phyloP scores from a whole-genome alignment of 2,329 filamentous ascomycete genomes.

The Dothistroma septosporum region DNA sequence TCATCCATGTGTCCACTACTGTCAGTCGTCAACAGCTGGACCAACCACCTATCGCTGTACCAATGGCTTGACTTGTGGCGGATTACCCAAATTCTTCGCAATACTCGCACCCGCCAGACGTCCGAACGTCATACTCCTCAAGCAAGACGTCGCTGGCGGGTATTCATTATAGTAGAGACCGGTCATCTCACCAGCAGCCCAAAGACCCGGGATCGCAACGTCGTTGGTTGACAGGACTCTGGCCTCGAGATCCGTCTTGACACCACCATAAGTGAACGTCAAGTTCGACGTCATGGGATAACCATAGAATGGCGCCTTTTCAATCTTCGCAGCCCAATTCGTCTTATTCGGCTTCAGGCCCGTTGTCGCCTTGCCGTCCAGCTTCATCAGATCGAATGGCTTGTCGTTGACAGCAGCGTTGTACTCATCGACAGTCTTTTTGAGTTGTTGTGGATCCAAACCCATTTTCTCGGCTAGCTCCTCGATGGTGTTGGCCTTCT shows the following conservation, averaged over 20 bases:
- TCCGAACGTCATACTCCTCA: slow-evolving; percentile 35
- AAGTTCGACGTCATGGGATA: slow-evolving; percentile 32
- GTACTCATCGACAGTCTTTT: slow-evolving; percentile 40
- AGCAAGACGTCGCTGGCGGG: slow-evolving; percentile 33
- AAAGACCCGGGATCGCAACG: slow-evolving; percentile 38
- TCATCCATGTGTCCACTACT: not conserved
- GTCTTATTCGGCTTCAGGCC: slow-evolving; percentile 39
- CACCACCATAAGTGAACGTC: slow-evolving; percentile 37
- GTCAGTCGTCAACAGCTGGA: not conserved
- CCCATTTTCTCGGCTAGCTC: slow-evolving; percentile 40
- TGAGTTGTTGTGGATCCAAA: slow-evolving; percentile 35
- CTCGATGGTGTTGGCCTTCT: slow-evolving; percentile 39
- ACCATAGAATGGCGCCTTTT: slow-evolving; percentile 38
- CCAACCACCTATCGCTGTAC: not conserved
- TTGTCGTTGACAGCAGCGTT: slow-evolving; percentile 41
- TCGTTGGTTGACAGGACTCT: slow-evolving; percentile 40
- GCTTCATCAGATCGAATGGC: slow-evolving; percentile 41
- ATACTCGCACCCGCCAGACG: slow-evolving; percentile 32
- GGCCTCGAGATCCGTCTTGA: slow-evolving; percentile 40
- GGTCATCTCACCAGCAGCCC: slow-evolving; percentile 35
- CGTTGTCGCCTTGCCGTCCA: slow-evolving; percentile 40
- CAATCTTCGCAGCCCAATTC: slow-evolving; percentile 42
- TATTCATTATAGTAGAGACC: slow-evolving; percentile 38
- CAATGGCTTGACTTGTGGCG: not conserved
- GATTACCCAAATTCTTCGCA: slow-evolving; percentile 19